A percentile compares a stretch with the other conserved stretches of the same genome.
Evolutionary conservation across 2,329 filamentous ascomycete species (phyloP).

Genomic region (Cyanodermella asteris): DNA sequence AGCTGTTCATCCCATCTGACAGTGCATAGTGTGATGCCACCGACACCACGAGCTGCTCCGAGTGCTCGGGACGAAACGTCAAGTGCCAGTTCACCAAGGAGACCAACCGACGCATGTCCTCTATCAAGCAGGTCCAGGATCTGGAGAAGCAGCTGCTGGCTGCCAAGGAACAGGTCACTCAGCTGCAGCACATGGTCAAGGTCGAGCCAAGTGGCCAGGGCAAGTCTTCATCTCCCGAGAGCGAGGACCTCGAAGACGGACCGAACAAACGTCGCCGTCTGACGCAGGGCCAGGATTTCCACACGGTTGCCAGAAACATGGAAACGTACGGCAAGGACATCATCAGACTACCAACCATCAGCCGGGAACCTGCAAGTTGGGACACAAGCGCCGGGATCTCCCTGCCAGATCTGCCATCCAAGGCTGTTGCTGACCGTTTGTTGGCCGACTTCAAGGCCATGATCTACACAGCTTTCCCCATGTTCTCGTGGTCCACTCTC

Average conservation of each 20-base stretch:
- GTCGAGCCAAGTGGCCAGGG: not conserved
- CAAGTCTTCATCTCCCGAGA: slow-evolving; percentile 9
- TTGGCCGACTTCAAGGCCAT: slow-evolving; percentile 55
- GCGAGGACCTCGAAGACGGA: slow-evolving; percentile 41
- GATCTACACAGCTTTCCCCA: slow-evolving; percentile 60
- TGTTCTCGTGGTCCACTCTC: slow-evolving; percentile 76
- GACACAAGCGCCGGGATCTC: slow-evolving; percentile 27
- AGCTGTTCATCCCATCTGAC: slow-evolving; percentile 5
- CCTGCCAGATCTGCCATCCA: slow-evolving; percentile 48
- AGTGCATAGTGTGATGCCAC: slow-evolving; percentile 79
- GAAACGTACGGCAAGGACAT: slow-evolving; percentile 54
- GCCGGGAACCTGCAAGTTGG: slow-evolving; percentile 31
- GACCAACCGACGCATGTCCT: slow-evolving; percentile 95
- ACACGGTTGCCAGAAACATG: slow-evolving; percentile 49
- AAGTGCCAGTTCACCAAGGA: slow-evolving; percentile 99
- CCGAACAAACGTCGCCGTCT: slow-evolving; percentile 42
- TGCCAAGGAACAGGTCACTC: slow-evolving; percentile 58
- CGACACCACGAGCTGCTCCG: slow-evolving; percentile 85
- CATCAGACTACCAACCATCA: slow-evolving; percentile 52
- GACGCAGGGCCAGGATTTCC: slow-evolving; percentile 43
- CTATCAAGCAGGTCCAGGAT: slow-evolving; percentile 97
- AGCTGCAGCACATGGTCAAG: slow-evolving; percentile 33
- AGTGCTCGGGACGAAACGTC: slow-evolving; percentile 88
- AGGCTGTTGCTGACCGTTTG: slow-evolving; percentile 46
- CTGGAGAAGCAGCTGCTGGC: slow-evolving; percentile 75